phyloP scores from a whole-genome alignment of 129 eudicot genomes.

The Tagetes patula region DNA sequence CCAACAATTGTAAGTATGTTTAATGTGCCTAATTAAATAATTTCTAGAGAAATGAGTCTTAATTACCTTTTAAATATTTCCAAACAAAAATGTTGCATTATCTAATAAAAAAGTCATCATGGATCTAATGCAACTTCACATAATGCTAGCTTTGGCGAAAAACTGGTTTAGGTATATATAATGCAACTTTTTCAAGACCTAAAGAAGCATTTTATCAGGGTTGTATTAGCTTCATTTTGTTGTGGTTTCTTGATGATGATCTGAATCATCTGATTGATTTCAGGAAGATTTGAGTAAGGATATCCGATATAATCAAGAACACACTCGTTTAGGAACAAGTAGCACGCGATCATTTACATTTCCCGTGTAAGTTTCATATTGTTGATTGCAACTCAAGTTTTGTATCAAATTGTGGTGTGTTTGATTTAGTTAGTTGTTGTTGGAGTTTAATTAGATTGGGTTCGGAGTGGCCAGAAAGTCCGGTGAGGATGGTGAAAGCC shows the following conservation, averaged over 20 bases:
- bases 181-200: no score
- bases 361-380: slow-evolving; percentile 38
- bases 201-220: no score
- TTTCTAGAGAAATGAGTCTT: no score
- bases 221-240: no score
- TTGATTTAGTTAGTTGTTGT: not conserved
- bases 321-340: slow-evolving; percentile 13
- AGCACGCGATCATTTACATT: slow-evolving; percentile 56
- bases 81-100: no score
- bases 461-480: slow-evolving; percentile 42
- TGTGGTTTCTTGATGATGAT: not conserved
- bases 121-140: no score
- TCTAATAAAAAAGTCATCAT: no score
- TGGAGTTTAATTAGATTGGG: slow-evolving; percentile 35
- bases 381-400: not conserved
- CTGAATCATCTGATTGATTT: not conserved
- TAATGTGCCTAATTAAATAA: no score
- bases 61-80: no score
- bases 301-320: not conserved
- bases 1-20: not conserved
- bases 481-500: slow-evolving; percentile 48
- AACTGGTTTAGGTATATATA: no score
- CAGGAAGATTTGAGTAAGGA: slow-evolving; percentile 21
- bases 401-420: not conserved
- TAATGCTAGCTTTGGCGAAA: no score